Percentiles rank a stretch among this genome's conserved stretches.
Conservation (phyloP, 192 early-diverging fungal genomes). For the Kickxella alabastrina region DNA sequence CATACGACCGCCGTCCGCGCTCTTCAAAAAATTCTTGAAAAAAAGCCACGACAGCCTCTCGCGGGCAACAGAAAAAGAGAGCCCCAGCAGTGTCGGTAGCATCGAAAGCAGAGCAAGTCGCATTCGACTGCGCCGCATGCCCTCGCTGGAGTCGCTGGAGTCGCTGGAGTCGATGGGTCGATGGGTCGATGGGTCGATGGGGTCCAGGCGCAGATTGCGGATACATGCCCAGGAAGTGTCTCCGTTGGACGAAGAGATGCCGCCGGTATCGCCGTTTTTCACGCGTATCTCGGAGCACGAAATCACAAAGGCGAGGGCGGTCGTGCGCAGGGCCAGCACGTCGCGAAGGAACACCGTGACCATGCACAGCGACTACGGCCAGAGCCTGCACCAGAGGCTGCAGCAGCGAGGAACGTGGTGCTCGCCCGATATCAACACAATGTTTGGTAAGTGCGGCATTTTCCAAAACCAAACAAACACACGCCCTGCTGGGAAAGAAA, state of each 20-base stretch:
- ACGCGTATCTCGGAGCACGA: conserved; percentile 19
- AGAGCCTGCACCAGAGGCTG: conserved; percentile 2
- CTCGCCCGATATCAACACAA: not conserved
- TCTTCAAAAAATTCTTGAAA: too few relatives aligned
- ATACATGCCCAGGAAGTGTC: too few relatives aligned
- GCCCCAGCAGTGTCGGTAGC: not conserved
- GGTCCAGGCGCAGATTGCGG: too few relatives aligned
- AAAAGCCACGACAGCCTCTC: too few relatives aligned
- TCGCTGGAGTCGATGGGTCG: not conserved
- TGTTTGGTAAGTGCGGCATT: too few relatives aligned
- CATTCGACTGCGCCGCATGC: conserved; percentile 4
- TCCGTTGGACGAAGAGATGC: conserved; percentile 42
- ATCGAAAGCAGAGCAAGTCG: not conserved
- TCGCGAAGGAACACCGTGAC: conserved; percentile 21
- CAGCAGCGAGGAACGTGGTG: conserved; percentile 8
- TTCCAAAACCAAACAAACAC: too few relatives aligned
- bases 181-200: not conserved
- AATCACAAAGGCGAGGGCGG: conserved; percentile 20
- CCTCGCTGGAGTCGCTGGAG: not conserved
- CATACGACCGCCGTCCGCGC: conserved; percentile 28
- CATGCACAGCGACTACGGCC: not conserved
- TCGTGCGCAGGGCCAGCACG: conserved; percentile 18
- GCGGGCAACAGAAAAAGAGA: not conserved
- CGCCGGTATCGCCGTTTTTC: conserved; percentile 45
- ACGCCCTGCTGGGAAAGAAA: too few relatives aligned